Conservation (phyloP, 768 basidiomycete genomes). For the Lactarius sp. region DNA sequence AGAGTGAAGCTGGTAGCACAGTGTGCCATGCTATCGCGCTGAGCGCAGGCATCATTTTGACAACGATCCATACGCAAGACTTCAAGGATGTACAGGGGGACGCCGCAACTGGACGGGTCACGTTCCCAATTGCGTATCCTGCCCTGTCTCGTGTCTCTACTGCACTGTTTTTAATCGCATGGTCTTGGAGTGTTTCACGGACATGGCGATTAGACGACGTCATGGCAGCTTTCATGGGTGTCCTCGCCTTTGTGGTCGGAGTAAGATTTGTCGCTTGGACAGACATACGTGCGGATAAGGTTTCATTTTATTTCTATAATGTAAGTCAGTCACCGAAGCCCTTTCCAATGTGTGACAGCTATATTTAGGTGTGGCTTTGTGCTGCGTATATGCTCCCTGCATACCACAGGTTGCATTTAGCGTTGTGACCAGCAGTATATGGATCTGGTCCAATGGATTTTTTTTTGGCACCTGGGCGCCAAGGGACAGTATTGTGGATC, state of each 20-base stretch:
- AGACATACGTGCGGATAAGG: conserved; percentile 19
- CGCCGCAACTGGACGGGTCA: conserved; percentile 35
- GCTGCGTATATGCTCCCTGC: conserved; percentile 21
- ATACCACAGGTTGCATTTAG: conserved; percentile 17
- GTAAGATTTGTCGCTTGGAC: conserved; percentile 15
- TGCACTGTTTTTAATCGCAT: conserved; percentile 34
- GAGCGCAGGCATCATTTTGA: conserved; percentile 38
- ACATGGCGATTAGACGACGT: conserved; percentile 36
- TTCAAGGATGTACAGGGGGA: conserved; percentile 46
- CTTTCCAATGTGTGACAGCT: background rate
- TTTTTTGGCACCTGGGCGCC: background rate
- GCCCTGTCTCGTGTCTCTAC: conserved; percentile 31
- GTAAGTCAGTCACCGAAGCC: conserved; percentile 2
- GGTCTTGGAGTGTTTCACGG: conserved; percentile 35
- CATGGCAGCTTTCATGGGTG: conserved; percentile 30
- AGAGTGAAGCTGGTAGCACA: conserved; percentile 29
- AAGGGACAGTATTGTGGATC: background rate
- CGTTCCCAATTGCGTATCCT: conserved; percentile 44
- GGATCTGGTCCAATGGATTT: background rate
- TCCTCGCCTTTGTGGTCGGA: conserved; percentile 34
- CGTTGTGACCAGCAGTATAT: background rate
- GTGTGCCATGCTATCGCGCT: conserved; percentile 34
- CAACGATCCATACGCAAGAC: conserved; percentile 48
- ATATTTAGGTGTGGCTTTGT: conserved; percentile 22
- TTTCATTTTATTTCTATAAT: conserved; percentile 28